These are phyloP conservation scores for Serendipita sp. DNA, from an alignment of 768 basidiomycete species.

Conservation along the genomic window DNA sequence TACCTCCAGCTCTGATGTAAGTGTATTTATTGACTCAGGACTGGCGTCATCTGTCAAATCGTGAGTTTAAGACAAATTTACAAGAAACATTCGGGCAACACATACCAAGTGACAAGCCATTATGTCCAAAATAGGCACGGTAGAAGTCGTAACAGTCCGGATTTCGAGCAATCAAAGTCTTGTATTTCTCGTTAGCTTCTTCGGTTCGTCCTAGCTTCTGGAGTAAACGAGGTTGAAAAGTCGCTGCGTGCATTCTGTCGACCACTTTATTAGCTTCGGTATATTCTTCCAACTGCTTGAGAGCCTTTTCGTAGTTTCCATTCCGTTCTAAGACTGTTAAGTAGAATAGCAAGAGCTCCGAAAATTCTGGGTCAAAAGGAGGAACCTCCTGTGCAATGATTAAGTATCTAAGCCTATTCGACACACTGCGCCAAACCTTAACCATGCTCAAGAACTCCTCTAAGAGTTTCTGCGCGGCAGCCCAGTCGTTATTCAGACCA, in stretches of 20 bases:
- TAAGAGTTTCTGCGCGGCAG: constrained; percentile 53
- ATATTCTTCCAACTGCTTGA: constrained; percentile 13
- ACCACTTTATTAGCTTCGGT: constrained; percentile 12
- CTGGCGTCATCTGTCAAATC: background rate
- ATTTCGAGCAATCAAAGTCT: constrained; percentile 66
- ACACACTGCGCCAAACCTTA: constrained; percentile 33
- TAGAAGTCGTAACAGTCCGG: constrained; percentile 73
- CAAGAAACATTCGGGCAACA: background rate
- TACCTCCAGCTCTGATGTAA: background rate
- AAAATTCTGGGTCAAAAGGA: constrained; percentile 64
- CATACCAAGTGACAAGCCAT: constrained; percentile 51
- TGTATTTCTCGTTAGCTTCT: constrained; percentile 71
- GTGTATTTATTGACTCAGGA: background rate
- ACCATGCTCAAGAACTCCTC: constrained; percentile 54
- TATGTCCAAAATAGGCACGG: constrained; percentile 46
- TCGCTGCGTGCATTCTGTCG: constrained; percentile 6
- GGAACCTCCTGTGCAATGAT: constrained; percentile 44
- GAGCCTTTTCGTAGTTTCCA: constrained; percentile 21
- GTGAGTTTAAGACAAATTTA: background rate
- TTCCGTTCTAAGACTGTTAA: constrained; percentile 55
- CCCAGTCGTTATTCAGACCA: constrained; percentile 59
- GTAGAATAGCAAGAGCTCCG: constrained; percentile 69
- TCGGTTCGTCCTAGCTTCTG: constrained; percentile 41
- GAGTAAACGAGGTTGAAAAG: constrained; percentile 52
- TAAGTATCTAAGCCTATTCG: background rate